Base-by-base conservation (phyloP, 345 rosid genomes). In the rapeseed (Brassica napus) region DNA sequence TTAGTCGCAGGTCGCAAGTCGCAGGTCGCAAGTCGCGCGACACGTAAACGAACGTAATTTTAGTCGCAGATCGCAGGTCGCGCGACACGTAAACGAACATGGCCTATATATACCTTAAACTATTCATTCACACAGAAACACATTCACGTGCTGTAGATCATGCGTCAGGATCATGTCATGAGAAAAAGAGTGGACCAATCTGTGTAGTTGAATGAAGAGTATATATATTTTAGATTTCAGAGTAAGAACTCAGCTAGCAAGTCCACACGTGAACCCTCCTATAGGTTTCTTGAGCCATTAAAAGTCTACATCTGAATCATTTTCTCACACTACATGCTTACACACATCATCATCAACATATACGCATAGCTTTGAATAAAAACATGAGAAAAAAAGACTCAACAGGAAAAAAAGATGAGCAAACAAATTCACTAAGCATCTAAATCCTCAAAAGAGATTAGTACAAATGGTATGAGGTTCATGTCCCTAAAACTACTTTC, bases 401-500 rank as follows among this genome's bases (percentile, higher is more conserved):
- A 68, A 55, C 18, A 64, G 34, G 71, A 72, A 26, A 26, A 26
- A 55, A 23, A 72, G 28, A 42, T 18, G 61, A 58, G 65, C 68
- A 73, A 68, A 47, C 72, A 73, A 68, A 47, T 47, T 34, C 34
- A 60, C 58, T 73, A 73, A 12, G 42, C 31, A 44, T 67, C 72
- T 72, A 77, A 69, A 62, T 32, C 70, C 63, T 70, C 44, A 69
- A 69, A 68, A 69, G 70, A 26, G 15, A 67, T 73, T 68, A 73
- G 54, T 74, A 79, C 75, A 79, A 68, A 73, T 74, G 78, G 69
- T 79, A 70, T 74, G 75, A 79, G 82, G 71, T 79, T 35, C 60
- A 59, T 35, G 15, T 74, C 71, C 30, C 82, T 79, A 79, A 79
- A 79, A 0, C 78, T 79, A 74, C 66, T 73, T 62, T 68, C 78